These are phyloP conservation scores for Kazachstania psychrophila DNA, from an alignment of 805 yeast genomes.

Conservation along the genomic window DNA sequence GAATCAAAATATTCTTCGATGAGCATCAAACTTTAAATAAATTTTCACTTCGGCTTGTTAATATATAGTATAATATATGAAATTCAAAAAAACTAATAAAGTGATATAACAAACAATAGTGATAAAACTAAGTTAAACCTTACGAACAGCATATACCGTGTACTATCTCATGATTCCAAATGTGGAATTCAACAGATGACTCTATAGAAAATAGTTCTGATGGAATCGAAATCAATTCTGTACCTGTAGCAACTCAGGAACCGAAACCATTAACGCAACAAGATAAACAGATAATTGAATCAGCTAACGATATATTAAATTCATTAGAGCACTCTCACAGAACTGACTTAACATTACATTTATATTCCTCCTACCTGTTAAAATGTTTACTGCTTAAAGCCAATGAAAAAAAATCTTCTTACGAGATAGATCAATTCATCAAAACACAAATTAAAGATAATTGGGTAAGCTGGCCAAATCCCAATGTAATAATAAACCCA, in stretches of 20 bases:
- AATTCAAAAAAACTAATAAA: too few species aligned
- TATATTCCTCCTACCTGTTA: constrained; percentile 46
- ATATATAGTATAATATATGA: too few species aligned
- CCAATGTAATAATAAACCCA: constrained; percentile 25
- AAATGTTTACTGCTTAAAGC: constrained; percentile 21
- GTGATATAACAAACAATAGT: too few species aligned
- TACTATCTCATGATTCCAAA: too few species aligned
- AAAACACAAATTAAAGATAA: constrained; percentile 28
- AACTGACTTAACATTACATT: constrained; percentile 52
- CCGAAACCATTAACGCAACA: constrained; percentile 1
- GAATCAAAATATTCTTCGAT: too few species aligned
- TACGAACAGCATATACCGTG: too few species aligned
- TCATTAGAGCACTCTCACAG: constrained; percentile 42
- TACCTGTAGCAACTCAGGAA: neutral
- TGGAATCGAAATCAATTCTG: neutral
- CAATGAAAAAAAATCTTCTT: constrained; percentile 19
- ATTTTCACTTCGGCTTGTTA: too few species aligned
- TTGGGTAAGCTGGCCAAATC: constrained; percentile 59
- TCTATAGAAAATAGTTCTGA: neutral
- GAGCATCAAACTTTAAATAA: too few species aligned
- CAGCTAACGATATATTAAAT: constrained; percentile 28
- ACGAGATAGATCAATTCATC: constrained; percentile 31
- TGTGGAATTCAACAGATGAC: too few species aligned
- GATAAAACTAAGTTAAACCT: too few species aligned
- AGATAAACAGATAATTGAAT: constrained; percentile 10